Evolutionary conservation across 805 yeast genomes (phyloP), one percentile per base, ranked within the genome.

Genomic region (Suhomyces tanzawaensis): DNA sequence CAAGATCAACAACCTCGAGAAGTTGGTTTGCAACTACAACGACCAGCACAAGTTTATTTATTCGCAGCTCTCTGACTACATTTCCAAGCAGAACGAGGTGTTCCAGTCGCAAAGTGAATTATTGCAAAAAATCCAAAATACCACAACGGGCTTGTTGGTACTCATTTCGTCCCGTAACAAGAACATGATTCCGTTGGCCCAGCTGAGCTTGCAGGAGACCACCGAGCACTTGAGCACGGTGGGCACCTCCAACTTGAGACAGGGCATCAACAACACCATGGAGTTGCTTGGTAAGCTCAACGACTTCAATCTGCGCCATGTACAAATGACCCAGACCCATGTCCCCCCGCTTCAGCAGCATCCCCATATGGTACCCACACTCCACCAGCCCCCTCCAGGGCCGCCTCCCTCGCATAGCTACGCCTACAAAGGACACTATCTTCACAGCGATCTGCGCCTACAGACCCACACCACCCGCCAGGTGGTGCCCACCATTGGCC

Each of bases 271-370:
- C 14, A 44, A 43, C 19, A 49, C 55, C n/a, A 34, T 45, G n/a
- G 51, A 52, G 5, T 40, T 52, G 19, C 36, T 53, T 19, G 29
- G 46, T 5, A 49, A 50, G 19, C 34, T 54, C 14, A 45, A 35
- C 13, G 32, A 35, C 9, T 28, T 18, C 17, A 28, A 28, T 16
- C 24, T 19, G 5, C 38, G 22, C 22, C 19, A 19, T 7, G 23
- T 8, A 19, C 15, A 15, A 12, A 8, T 14, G 8, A 21, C 24
- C 11, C 7, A 21, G 9, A 11, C 11, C 9, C 24, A 21, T 21
- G 11, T 7, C 11, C 7, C 7, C 11, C 27, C 27, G n/a, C 27
- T 8, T 12, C 7, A 5, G 6, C 27, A 24, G 5, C 27, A 5
- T 7, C 27, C 27, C 14, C 27, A 24, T 24, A 8, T n/a, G n/a